Conservation (phyloP, 441 rosid genomes). For the Pelargonium fulgidum region DNA sequence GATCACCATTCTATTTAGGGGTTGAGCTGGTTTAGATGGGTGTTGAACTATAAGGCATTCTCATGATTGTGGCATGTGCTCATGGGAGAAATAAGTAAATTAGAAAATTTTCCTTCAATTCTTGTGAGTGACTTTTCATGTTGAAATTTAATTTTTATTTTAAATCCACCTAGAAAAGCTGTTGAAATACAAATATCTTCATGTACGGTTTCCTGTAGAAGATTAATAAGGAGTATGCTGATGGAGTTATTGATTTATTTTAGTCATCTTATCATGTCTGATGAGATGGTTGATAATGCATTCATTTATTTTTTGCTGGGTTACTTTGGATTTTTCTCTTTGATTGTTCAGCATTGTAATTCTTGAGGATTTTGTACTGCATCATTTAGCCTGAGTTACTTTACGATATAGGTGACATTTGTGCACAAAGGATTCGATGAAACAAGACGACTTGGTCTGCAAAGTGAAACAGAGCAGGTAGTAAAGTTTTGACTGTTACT, state of each 20-base stretch:
- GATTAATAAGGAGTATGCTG: neutral
- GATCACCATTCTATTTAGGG: neutral
- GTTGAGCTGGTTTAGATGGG: neutral
- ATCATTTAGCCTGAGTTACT: neutral
- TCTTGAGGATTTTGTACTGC: neutral
- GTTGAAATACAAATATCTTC: neutral
- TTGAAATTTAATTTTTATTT: neutral
- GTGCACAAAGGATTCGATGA: conserved; percentile 93
- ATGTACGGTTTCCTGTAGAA: neutral
- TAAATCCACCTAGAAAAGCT: neutral
- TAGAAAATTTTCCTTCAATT: neutral
- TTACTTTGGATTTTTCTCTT: neutral
- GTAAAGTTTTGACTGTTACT: conserved; percentile 6
- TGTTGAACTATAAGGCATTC: neutral
- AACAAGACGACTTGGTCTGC: conserved; percentile 88
- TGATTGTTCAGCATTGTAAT: conserved; percentile 3
- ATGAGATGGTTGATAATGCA: neutral
- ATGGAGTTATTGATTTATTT: neutral
- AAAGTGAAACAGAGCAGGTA: conserved; percentile 71
- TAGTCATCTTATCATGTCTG: neutral
- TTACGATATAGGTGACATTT: conserved; percentile 56
- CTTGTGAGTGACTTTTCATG: neutral
- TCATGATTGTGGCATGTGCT: neutral
- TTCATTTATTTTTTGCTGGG: conserved; percentile 10
- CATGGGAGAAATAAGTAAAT: neutral